Percentiles rank a stretch among this genome's conserved stretches.
Evolutionary conservation across 371 early-diverging fungal species (phyloP).

Genomic region (Furculomyces boomerangus): DNA sequence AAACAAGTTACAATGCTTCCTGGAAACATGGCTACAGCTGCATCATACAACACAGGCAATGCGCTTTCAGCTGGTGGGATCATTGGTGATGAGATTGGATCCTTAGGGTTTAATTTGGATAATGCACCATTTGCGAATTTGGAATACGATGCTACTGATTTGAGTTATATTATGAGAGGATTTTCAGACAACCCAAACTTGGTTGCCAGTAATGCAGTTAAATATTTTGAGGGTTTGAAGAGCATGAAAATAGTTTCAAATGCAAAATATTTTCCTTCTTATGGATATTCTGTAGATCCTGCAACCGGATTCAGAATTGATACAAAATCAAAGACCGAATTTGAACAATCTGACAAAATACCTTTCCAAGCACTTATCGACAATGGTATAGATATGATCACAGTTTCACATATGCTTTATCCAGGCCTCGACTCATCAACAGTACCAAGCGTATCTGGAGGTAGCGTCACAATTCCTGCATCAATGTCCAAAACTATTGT

Average conservation of each 20-base stretch:
- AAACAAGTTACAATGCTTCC: neutral
- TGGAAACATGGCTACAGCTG: neutral
- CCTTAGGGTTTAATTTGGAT: neutral
- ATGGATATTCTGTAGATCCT: constrained; percentile 33
- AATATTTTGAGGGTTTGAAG: neutral
- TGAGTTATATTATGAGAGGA: neutral
- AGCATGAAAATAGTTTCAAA: neutral
- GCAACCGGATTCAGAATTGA: constrained; percentile 23
- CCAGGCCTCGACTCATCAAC: constrained; percentile 17
- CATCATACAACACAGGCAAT: neutral
- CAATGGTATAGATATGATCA: constrained; percentile 23
- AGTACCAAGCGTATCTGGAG: constrained; percentile 2
- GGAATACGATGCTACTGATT: neutral
- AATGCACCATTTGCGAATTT: neutral
- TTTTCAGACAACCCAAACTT: neutral
- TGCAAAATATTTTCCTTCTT: constrained; percentile 13
- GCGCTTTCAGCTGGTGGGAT: neutral
- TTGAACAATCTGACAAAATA: too few relatives aligned
- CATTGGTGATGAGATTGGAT: neutral
- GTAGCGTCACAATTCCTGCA: constrained; percentile 6
- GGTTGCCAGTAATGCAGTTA: neutral
- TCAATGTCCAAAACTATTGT: constrained; percentile 22
- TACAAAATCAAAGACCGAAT: constrained; percentile 21
- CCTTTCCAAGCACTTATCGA: constrained; percentile 20
- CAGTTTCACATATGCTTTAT: constrained; percentile 23